Conservation (phyloP, 768 basidiomycete species). For the Pulveroboletus ravenelii region DNA sequence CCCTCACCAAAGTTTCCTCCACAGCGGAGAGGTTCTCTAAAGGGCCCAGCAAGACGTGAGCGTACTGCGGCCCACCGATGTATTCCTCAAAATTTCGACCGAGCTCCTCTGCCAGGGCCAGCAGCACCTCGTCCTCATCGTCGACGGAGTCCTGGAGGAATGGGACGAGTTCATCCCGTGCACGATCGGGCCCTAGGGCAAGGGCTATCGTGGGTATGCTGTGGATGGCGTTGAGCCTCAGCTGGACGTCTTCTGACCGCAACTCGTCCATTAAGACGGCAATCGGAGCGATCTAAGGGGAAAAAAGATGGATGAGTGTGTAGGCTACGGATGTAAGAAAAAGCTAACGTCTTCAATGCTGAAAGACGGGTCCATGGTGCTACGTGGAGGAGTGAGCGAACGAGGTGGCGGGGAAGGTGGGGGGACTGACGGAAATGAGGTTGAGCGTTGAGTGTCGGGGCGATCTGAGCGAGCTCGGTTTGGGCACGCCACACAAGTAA, state of each 20-base stretch:
- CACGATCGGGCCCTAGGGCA: slow-evolving; percentile 91
- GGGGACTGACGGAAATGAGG: neutral
- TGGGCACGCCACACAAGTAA: slow-evolving; percentile 19
- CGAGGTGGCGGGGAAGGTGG: neutral
- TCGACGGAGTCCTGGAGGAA: slow-evolving; percentile 99
- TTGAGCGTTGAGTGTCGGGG: neutral
- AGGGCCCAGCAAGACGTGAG: slow-evolving; percentile 84
- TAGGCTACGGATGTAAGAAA: slow-evolving; percentile 1
- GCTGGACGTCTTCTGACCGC: slow-evolving; percentile 93
- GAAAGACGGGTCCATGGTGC: slow-evolving; percentile 63
- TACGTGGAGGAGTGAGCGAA: neutral
- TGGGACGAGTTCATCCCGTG: slow-evolving; percentile 90
- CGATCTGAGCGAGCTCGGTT: neutral
- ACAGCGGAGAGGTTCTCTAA: slow-evolving; percentile 94
- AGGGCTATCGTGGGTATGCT: slow-evolving; percentile 97
- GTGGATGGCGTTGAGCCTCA: slow-evolving; percentile 94
- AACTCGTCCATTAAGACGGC: slow-evolving; percentile 98
- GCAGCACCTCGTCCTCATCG: slow-evolving; percentile 96
- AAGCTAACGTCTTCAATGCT: slow-evolving; percentile 62
- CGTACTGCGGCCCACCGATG: slow-evolving; percentile 83
- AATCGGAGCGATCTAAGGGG: slow-evolving; percentile 80
- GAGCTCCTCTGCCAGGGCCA: slow-evolving; percentile 93
- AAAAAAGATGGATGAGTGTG: slow-evolving; percentile 13
- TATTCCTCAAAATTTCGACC: slow-evolving; percentile 92
- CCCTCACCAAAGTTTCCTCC: slow-evolving; percentile 95